phyloP scores from a whole-genome alignment of 192 early-diverging fungal genomes.

The Phlyctochytrium arcticum region DNA sequence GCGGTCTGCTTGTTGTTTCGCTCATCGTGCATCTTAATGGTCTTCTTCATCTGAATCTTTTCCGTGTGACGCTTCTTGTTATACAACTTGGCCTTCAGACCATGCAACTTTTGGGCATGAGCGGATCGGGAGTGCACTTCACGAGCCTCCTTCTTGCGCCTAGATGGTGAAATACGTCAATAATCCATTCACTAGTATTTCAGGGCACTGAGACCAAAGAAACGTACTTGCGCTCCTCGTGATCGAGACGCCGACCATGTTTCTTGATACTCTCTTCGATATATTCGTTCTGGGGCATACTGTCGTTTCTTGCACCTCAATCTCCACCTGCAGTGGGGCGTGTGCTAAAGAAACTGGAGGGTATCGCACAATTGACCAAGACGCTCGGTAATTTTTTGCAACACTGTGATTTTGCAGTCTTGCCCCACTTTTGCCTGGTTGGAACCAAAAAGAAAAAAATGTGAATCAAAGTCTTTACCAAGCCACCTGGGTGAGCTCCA shows the following conservation, averaged over 20 bases:
- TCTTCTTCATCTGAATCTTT: constrained; percentile 99
- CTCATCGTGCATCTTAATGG: constrained; percentile 97
- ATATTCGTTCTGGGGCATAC: constrained; percentile 93
- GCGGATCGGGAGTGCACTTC: constrained; percentile 86
- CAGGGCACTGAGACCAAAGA: background rate
- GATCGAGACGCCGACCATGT: constrained; percentile 92
- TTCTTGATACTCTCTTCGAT: constrained; percentile 98
- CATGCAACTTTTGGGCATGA: constrained; percentile 94
- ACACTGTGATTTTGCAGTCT: too few species aligned
- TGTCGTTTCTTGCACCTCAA: too few species aligned
- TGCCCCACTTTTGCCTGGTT: too few species aligned
- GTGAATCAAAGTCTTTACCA: too few species aligned
- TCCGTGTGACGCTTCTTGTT: constrained; percentile 97
- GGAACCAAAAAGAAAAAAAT: too few species aligned
- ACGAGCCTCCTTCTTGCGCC: constrained; percentile 94
- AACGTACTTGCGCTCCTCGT: constrained; percentile 88
- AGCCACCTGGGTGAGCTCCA: too few species aligned
- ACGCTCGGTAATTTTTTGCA: too few species aligned
- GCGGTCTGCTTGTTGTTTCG: constrained; percentile 92
- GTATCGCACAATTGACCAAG: too few species aligned
- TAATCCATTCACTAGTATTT: background rate
- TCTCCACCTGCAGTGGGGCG: too few species aligned
- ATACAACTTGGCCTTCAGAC: constrained; percentile 95
- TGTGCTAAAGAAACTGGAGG: too few species aligned
- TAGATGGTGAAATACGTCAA: constrained; percentile 26